phyloP scores from a whole-genome alignment of 495 filamentous ascomycete species.

The Aspergillus sparsus region DNA sequence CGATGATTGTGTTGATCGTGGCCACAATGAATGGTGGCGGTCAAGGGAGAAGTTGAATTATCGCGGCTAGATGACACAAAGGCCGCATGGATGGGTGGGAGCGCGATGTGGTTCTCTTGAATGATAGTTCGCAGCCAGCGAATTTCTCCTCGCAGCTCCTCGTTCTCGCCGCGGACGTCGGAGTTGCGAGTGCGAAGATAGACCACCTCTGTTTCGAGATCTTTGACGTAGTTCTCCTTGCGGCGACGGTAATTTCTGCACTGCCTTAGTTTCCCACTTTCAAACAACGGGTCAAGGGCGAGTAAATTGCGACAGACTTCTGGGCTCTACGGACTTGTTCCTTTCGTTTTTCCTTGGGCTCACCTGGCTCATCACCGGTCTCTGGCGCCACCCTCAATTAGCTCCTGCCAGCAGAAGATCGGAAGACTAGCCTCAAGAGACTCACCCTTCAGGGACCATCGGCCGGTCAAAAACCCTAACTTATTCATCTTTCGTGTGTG shows the following conservation, averaged over 20 bases:
- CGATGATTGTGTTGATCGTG: neutral
- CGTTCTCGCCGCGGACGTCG: neutral
- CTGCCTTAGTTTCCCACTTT: too few species aligned
- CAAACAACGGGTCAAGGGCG: too few species aligned
- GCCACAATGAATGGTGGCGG: neutral
- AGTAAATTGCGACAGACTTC: neutral
- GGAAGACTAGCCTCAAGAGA: too few species aligned
- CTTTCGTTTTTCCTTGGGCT: neutral
- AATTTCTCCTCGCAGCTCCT: conserved; percentile 1
- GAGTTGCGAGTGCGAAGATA: conserved; percentile 3
- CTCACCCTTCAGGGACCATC: conserved; percentile 9
- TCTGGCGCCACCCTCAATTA: neutral
- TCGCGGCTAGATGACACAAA: neutral
- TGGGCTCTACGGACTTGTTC: conserved; percentile 9
- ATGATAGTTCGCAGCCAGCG: neutral
- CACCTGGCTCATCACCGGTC: neutral
- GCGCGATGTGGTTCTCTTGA: neutral
- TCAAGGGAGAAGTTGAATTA: neutral
- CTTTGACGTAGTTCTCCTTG: conserved; percentile 10
- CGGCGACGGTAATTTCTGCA: conserved; percentile 8
- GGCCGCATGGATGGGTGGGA: neutral
- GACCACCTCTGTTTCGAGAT: conserved; percentile 5
- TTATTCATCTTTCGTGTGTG: conserved; percentile 1
- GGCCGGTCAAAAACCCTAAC: conserved; percentile 4
- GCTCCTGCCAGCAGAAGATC: neutral